Evolutionary conservation across 208 protist genomes (phyloP).

Genomic region (Wallacemonas sp.): DNA sequence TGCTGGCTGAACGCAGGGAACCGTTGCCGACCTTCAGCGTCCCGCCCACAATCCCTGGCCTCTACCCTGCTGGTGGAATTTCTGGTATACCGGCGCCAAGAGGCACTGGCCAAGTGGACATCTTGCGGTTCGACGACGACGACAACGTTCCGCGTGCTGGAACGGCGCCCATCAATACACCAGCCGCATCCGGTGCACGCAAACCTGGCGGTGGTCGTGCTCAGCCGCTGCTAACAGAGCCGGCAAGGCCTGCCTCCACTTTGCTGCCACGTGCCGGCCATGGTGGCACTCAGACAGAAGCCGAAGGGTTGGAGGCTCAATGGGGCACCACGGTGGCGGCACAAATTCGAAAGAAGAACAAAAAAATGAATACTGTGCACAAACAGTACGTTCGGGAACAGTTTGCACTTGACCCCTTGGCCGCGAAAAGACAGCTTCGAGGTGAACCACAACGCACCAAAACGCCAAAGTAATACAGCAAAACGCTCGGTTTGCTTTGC

Average conservation of each 20-base stretch:
- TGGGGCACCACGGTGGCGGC: constrained; percentile 61
- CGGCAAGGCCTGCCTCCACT: background rate
- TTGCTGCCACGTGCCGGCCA: background rate
- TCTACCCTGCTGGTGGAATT: background rate
- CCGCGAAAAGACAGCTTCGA: constrained; percentile 46
- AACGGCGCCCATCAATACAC: background rate
- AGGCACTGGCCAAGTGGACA: background rate
- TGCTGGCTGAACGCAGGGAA: constrained; percentile 28
- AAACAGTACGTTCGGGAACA: constrained; percentile 57
- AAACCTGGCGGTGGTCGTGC: background rate
- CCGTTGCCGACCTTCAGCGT: constrained; percentile 24
- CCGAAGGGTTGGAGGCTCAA: constrained; percentile 25
- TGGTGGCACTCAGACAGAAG: background rate
- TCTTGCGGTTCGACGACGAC: background rate
- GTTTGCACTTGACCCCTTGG: constrained; percentile 70
- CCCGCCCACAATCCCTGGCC: constrained; percentile 10
- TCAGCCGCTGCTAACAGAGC: background rate
- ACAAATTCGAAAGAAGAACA: constrained; percentile 71
- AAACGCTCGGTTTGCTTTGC: no score
- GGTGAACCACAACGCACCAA: background rate
- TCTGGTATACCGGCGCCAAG: no score
- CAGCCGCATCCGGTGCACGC: no score
- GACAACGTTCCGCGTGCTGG: background rate
- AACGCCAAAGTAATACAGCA: constrained; percentile 11
- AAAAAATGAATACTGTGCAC: constrained; percentile 56